Percentiles rank a stretch among this genome's conserved stretches.
phyloP scores from a whole-genome alignment of 2,329 filamentous ascomycete genomes.

The Septoria petroselini region DNA sequence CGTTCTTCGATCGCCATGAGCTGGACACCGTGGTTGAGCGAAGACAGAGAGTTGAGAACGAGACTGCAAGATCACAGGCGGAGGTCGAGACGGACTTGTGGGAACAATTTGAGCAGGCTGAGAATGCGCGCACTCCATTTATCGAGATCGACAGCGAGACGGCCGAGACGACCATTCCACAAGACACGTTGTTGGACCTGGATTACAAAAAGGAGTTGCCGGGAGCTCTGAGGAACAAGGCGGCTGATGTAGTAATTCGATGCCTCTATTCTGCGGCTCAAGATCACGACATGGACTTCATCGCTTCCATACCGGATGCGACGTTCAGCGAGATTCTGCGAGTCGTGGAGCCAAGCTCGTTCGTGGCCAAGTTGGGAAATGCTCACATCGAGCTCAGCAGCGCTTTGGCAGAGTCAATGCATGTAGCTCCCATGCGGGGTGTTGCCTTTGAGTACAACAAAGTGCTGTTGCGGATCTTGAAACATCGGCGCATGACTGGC shows the following conservation, averaged over 20 bases:
- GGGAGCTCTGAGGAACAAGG: slow-evolving; percentile 22
- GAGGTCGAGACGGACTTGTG: slow-evolving; percentile 12
- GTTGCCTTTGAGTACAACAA: slow-evolving; percentile 43
- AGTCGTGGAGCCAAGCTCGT: slow-evolving; percentile 57
- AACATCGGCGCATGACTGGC: slow-evolving; percentile 40
- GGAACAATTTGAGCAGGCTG: slow-evolving; percentile 22
- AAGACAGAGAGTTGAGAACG: background rate
- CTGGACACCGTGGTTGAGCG: background rate
- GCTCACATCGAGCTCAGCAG: slow-evolving; percentile 53
- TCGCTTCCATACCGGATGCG: slow-evolving; percentile 48
- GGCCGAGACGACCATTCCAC: slow-evolving; percentile 4
- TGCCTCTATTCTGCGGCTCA: slow-evolving; percentile 30
- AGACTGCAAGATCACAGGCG: background rate
- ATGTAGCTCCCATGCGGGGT: slow-evolving; percentile 39
- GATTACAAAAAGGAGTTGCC: slow-evolving; percentile 29
- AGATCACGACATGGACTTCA: slow-evolving; percentile 30
- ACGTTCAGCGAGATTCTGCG: slow-evolving; percentile 64
- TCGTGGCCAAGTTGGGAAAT: slow-evolving; percentile 47
- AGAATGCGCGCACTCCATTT: background rate
- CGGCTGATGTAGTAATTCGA: slow-evolving; percentile 29
- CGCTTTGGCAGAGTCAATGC: slow-evolving; percentile 45
- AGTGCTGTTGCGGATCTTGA: slow-evolving; percentile 41
- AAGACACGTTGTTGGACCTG: slow-evolving; percentile 24
- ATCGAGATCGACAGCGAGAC: slow-evolving; percentile 1
- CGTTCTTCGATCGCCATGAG: slow-evolving; percentile 11